Conservation (phyloP, 2,329 filamentous ascomycete species). For the Coniochaeta sp. region DNA sequence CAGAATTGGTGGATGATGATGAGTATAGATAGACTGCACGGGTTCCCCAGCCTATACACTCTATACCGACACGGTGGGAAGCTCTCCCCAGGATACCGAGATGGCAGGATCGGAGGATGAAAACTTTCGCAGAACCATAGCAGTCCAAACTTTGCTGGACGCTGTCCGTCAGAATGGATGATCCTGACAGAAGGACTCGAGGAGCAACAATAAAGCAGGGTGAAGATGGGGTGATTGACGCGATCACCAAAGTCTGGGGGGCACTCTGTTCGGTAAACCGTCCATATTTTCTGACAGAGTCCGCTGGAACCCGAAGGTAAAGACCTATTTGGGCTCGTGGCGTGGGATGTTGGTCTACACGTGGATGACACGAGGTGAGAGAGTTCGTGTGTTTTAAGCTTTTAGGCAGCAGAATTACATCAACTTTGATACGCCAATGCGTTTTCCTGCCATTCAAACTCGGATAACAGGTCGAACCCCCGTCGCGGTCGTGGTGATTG, state of each 20-base stretch:
- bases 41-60: background rate
- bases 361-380: too few relatives aligned
- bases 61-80: background rate
- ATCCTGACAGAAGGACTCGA: background rate
- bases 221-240: too few relatives aligned
- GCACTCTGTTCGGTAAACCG: too few relatives aligned
- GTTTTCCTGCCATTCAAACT: background rate
- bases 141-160: background rate
- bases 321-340: too few relatives aligned
- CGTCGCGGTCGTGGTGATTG: too few relatives aligned
- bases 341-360: too few relatives aligned
- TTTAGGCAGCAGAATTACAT: background rate
- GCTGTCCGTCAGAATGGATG: background rate
- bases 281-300: too few relatives aligned
- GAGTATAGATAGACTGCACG: background rate
- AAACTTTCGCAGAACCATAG: background rate
- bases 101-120: background rate
- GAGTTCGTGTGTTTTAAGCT: background rate
- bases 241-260: too few relatives aligned
- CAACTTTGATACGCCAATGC: background rate
- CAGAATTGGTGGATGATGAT: background rate
- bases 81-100: background rate
- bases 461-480: too few relatives aligned
- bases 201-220: too few relatives aligned
- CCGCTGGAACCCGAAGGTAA: too few relatives aligned